Evolutionary conservation across 345 rosid species (phyloP).

Genomic region (Adansonia digitata): DNA sequence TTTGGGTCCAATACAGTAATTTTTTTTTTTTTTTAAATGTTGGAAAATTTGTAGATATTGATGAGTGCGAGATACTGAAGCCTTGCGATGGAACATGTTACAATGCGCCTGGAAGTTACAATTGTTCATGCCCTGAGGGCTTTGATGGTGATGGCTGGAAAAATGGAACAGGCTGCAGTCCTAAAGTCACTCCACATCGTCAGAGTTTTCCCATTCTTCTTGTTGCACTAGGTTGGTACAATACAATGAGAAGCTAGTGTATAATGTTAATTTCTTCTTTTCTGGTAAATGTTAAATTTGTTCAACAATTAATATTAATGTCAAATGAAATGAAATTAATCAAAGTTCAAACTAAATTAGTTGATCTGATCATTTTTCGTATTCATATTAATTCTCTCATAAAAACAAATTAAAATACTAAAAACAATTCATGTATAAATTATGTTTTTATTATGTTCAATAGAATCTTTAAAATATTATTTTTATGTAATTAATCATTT

Average conservation of each 20-base stretch:
- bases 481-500: no score
- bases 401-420: no score
- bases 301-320: no score
- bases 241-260: background rate
- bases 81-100: constrained; percentile 5
- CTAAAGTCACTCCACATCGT: background rate
- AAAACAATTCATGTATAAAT: no score
- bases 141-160: background rate
- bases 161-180: constrained; percentile 3
- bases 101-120: background rate
- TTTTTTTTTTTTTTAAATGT: background rate
- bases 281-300: no score
- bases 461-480: no score
- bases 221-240: background rate
- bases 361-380: no score
- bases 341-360: no score
- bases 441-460: no score
- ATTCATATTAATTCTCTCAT: no score
- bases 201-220: background rate
- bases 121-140: background rate
- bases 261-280: no score
- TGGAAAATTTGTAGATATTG: background rate
- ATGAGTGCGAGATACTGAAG: background rate
- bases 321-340: no score
- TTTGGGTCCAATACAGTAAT: background rate